A percentile compares a stretch with the other conserved stretches of the same genome.
phyloP scores from a whole-genome alignment of 2,329 filamentous ascomycete genomes.

The Pseudopyricularia javanii region DNA sequence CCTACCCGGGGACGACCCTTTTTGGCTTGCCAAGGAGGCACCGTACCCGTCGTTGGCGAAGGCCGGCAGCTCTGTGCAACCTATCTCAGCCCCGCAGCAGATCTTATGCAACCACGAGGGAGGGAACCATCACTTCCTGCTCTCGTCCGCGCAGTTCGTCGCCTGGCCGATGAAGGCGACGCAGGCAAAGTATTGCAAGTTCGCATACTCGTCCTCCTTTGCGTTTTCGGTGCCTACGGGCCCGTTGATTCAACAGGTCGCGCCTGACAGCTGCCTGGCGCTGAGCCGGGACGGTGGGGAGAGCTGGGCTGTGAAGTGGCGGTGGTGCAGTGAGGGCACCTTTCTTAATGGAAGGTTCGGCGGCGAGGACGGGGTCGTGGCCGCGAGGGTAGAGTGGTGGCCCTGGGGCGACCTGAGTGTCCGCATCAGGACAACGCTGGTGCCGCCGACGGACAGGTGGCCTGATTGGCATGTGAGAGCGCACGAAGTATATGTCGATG shows the following conservation, averaged over 20 bases:
- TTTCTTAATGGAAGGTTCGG: not conserved
- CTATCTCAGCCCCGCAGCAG: constrained; percentile 19
- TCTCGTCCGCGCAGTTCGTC: constrained; percentile 22
- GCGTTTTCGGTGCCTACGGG: constrained; percentile 22
- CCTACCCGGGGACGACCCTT: constrained; percentile 21
- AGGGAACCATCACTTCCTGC: constrained; percentile 20
- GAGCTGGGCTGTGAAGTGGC: constrained; percentile 8
- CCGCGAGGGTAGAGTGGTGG: constrained; percentile 6
- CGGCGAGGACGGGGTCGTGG: not conserved
- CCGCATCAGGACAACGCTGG: constrained; percentile 20
- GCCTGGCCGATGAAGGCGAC: constrained; percentile 18
- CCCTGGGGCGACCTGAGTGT: constrained; percentile 10
- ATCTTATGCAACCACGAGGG: constrained; percentile 22
- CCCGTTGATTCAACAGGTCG: constrained; percentile 14
- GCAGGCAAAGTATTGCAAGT: constrained; percentile 25
- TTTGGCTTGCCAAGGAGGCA: constrained; percentile 30
- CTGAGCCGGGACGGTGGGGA: constrained; percentile 10
- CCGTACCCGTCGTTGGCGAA: constrained; percentile 14
- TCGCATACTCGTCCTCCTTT: constrained; percentile 28
- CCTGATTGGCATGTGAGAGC: constrained; percentile 25
- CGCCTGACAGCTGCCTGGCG: constrained; percentile 10
- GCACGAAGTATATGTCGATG: constrained; percentile 14
- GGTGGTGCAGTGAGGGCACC: not conserved
- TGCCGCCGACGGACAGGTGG: constrained; percentile 17
- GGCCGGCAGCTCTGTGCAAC: not conserved